Conservation (phyloP, 371 early-diverging fungal genomes). For the Mucor irregularis region DNA sequence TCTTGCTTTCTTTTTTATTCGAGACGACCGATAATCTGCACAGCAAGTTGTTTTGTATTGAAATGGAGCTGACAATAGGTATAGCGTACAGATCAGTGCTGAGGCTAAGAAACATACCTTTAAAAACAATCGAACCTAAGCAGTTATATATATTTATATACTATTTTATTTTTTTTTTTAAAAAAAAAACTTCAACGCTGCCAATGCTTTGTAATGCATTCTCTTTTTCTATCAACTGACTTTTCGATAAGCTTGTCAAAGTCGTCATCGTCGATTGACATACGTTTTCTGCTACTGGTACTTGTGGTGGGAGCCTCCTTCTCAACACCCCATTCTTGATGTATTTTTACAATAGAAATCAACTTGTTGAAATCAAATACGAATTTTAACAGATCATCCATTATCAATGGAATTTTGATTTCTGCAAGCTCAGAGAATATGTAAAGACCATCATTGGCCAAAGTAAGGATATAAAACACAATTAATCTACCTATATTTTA, state of each 20-base stretch:
- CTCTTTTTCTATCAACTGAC: neutral
- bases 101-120: too few relatives aligned
- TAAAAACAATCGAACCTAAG: too few relatives aligned
- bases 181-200: neutral
- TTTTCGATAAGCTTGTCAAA: neutral
- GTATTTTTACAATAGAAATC: neutral
- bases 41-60: too few relatives aligned
- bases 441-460: neutral
- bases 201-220: neutral
- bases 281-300: neutral
- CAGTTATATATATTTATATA: too few relatives aligned
- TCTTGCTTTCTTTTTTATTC: too few relatives aligned
- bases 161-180: too few relatives aligned
- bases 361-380: neutral
- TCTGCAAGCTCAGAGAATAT: neutral
- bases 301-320: neutral
- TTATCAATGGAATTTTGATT: neutral
- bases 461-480: neutral
- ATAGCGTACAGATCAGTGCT: too few relatives aligned
- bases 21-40: too few relatives aligned
- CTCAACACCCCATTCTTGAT: neutral
- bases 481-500: neutral
- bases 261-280: neutral
- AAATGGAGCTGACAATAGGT: too few relatives aligned
- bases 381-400: neutral